Evolutionary conservation across 495 filamentous ascomycete species (phyloP).

Genomic region (Penicillium silybi): DNA sequence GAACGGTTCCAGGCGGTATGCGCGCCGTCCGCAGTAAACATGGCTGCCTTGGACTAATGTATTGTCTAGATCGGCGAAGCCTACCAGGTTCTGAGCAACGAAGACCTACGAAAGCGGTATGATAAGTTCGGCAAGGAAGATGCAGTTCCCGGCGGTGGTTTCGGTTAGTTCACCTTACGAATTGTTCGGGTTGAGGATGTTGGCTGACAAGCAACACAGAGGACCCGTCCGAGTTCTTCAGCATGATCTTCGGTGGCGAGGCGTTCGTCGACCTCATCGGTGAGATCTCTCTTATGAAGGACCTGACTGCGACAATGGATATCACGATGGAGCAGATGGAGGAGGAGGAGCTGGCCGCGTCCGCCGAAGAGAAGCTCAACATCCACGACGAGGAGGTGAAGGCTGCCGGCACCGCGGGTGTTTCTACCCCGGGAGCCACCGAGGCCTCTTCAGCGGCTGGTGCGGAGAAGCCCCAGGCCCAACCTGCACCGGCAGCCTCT

Average conservation of each 20-base stretch:
- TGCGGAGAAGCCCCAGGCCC: conserved; percentile 11
- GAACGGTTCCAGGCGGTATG: conserved; percentile 81
- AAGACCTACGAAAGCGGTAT: conserved; percentile 82
- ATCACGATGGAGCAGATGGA: conserved; percentile 74
- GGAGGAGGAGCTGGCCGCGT: conserved; percentile 56
- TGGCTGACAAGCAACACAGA: conserved; percentile 37
- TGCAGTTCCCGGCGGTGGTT: conserved; percentile 81
- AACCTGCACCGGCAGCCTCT: conserved; percentile 20
- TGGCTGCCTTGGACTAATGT: conserved; percentile 8
- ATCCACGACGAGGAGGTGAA: conserved; percentile 43
- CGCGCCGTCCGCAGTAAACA: conserved; percentile 1
- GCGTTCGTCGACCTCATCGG: conserved; percentile 91
- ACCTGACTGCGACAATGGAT: conserved; percentile 85
- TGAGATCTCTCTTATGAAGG: conserved; percentile 90
- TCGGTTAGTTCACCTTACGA: conserved; percentile 51
- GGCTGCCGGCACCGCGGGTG: conserved; percentile 22
- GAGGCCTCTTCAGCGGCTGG: conserved; percentile 17
- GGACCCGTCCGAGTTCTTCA: conserved; percentile 97
- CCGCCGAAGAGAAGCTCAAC: conserved; percentile 48
- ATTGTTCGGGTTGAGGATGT: neutral
- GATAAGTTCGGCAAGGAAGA: conserved; percentile 95
- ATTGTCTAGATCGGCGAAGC: conserved; percentile 77
- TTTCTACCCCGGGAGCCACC: conserved; percentile 1
- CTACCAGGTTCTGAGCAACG: conserved; percentile 91
- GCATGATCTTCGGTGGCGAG: conserved; percentile 96